Conservation (phyloP, 306 rosid genomes). For the Medicago truncatula region MtrunA17r5.0-ANR NC_053049.1:891001-891500, state of each 20-base stretch:
- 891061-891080: slow-evolving; percentile 40
- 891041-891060: slow-evolving; percentile 16
- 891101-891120: slow-evolving; percentile 44
- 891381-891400: slow-evolving; percentile 58
- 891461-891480: slow-evolving; percentile 92
- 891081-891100: slow-evolving; percentile 44
- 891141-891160: slow-evolving; percentile 43
- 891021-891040: slow-evolving; percentile 24
- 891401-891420: slow-evolving; percentile 64
- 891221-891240: slow-evolving; percentile 47
- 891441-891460: slow-evolving; percentile 99
- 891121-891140: slow-evolving; percentile 42
- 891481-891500: slow-evolving; percentile 99
- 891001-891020: slow-evolving; percentile 35
- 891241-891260: slow-evolving; percentile 44
- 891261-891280: slow-evolving; percentile 51
- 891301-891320: slow-evolving; percentile 97
- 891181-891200: slow-evolving; percentile 35
- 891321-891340: slow-evolving; percentile 89
- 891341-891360: slow-evolving; percentile 82
- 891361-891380: slow-evolving; percentile 67
- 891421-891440: slow-evolving; percentile 71
- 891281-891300: slow-evolving; percentile 72
- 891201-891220: slow-evolving; percentile 46
- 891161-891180: slow-evolving; percentile 56